These are phyloP conservation scores for Ceratocystis cacaofunesta DNA, from an alignment of 2,329 filamentous ascomycete genomes.

Conservation along the genomic window DNA sequence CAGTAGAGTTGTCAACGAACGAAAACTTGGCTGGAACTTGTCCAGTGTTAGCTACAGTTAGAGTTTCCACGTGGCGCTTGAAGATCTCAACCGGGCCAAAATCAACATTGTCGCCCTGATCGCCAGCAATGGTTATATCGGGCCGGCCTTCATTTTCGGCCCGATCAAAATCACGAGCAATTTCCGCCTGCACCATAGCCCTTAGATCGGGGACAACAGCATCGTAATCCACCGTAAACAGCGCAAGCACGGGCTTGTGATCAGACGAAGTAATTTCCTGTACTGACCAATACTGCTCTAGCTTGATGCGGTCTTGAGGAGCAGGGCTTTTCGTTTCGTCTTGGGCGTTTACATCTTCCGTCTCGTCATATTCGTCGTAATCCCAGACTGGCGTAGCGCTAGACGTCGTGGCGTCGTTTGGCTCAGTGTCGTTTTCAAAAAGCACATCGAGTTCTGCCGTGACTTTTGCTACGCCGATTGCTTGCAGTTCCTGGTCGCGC, in stretches of 20 bases:
- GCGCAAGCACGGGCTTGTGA: slow-evolving; percentile 77
- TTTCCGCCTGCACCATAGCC: slow-evolving; percentile 67
- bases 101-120: slow-evolving; percentile 52
- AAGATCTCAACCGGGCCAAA: slow-evolving; percentile 64
- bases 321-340: background rate
- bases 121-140: slow-evolving; percentile 66
- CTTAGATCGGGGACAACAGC: slow-evolving; percentile 76
- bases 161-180: slow-evolving; percentile 74
- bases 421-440: slow-evolving; percentile 80
- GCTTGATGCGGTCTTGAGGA: slow-evolving; percentile 28
- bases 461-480: slow-evolving; percentile 57
- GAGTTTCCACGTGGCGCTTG: slow-evolving; percentile 45
- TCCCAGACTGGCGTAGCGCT: slow-evolving; percentile 22
- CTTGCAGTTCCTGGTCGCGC: slow-evolving; percentile 74
- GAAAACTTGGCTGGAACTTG: slow-evolving; percentile 63
- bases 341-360: slow-evolving; percentile 1
- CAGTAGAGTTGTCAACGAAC: slow-evolving; percentile 59
- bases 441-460: slow-evolving; percentile 67
- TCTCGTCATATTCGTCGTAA: slow-evolving; percentile 15
- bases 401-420: slow-evolving; percentile 42
- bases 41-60: slow-evolving; percentile 89
- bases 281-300: slow-evolving; percentile 67
- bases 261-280: slow-evolving; percentile 85
- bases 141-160: slow-evolving; percentile 85
- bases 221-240: slow-evolving; percentile 76